phyloP scores from a whole-genome alignment of 345 rosid species.

The Cardiospermum halicacabum region DNA sequence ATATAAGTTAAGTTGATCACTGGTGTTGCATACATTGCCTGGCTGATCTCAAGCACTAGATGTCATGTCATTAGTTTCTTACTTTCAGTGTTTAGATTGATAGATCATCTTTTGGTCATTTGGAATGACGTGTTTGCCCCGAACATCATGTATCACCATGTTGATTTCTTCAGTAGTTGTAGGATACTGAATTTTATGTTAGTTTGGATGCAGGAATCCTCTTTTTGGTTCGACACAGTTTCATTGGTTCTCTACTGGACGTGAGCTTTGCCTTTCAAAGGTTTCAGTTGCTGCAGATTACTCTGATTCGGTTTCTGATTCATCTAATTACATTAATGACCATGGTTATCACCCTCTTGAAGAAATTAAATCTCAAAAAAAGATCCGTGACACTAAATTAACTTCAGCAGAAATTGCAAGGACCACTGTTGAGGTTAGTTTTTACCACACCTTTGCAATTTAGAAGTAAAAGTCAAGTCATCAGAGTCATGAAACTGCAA shows the following conservation, averaged over 20 bases:
- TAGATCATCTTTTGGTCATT: neutral
- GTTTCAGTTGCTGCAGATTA: constrained; percentile 97
- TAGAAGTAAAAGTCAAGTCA: constrained; percentile 3
- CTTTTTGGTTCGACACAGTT: constrained; percentile 48
- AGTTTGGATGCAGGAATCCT: constrained; percentile 50
- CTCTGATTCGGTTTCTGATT: constrained; percentile 87
- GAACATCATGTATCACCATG: no score
- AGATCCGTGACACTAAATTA: constrained; percentile 61
- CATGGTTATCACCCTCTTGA: constrained; percentile 90
- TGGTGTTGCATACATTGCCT: neutral
- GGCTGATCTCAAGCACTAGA: neutral
- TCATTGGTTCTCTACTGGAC: constrained; percentile 48
- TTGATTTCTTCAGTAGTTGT: neutral
- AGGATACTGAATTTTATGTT: constrained; percentile 6
- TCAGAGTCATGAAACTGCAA: neutral
- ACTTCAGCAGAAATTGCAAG: constrained; percentile 76
- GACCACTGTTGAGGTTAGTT: constrained; percentile 76
- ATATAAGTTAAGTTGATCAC: no score
- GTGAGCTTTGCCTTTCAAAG: constrained; percentile 58
- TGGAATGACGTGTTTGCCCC: neutral
- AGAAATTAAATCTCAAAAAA: constrained; percentile 58
- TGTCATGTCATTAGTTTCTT: neutral
- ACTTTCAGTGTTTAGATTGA: neutral
- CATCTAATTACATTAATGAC: constrained; percentile 50
- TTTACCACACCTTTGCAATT: constrained; percentile 11